Percentiles rank a stretch among this genome's conserved stretches.
These are phyloP conservation scores for Pythium guiyangense DNA, from an alignment of 352 stramenopile species.

Conservation along the genomic window DNA sequence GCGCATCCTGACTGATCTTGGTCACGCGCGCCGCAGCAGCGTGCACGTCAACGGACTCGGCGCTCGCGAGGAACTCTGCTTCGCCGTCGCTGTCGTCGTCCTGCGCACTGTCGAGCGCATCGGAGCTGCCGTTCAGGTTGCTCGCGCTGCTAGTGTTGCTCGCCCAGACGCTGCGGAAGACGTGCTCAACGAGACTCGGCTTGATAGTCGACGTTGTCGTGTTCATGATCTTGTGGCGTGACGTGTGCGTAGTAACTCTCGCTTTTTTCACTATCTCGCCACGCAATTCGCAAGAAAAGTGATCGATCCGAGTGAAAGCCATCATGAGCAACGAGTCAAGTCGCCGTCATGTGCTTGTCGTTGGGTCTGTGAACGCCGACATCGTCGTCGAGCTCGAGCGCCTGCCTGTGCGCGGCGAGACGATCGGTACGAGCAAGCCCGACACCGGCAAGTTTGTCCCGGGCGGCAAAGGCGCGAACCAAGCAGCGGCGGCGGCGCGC, in stretches of 20 bases:
- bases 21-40: slow-evolving; percentile 31
- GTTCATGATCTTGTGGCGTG: neutral
- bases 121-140: neutral
- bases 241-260: too few relatives aligned
- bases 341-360: slow-evolving; percentile 44
- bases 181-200: slow-evolving; percentile 57
- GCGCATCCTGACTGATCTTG: slow-evolving; percentile 73
- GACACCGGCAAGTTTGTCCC: slow-evolving; percentile 66
- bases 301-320: too few relatives aligned
- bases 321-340: slow-evolving; percentile 14
- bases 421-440: slow-evolving; percentile 38
- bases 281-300: too few relatives aligned
- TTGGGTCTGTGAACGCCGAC: slow-evolving; percentile 84
- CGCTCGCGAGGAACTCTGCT: slow-evolving; percentile 26
- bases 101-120: slow-evolving; percentile 18
- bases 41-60: slow-evolving; percentile 13
- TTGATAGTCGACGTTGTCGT: slow-evolving; percentile 37
- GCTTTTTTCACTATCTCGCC: too few relatives aligned
- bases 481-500: slow-evolving; percentile 53
- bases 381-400: slow-evolving; percentile 73
- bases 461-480: slow-evolving; percentile 79
- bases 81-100: slow-evolving; percentile 39
- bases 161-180: slow-evolving; percentile 65
- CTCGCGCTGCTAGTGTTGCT: slow-evolving; percentile 12
- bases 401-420: slow-evolving; percentile 64